A percentile compares a stretch with the other conserved stretches of the same genome.
These are phyloP conservation scores for Microdochium nivale DNA, from an alignment of 2,329 filamentous ascomycete genomes.

Conservation along the genomic window DNA sequence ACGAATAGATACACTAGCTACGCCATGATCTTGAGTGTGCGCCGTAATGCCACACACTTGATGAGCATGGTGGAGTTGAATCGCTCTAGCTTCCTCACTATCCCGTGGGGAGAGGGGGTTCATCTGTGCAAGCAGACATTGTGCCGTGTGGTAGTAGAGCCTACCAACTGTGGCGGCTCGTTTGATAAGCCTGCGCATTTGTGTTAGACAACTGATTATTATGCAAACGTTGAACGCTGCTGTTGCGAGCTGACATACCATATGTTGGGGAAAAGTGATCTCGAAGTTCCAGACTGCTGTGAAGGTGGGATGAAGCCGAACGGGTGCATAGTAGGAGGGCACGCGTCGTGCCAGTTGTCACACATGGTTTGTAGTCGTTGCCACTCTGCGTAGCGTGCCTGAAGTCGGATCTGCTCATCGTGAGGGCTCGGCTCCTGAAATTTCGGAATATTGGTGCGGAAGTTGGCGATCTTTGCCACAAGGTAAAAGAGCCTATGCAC, in stretches of 20 bases:
- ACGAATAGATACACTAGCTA: conserved; percentile 70
- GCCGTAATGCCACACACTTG: conserved; percentile 86
- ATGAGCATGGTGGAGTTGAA: conserved; percentile 67
- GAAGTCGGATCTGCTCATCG: conserved; percentile 54
- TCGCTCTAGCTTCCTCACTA: conserved; percentile 57
- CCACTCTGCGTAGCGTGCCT: conserved; percentile 68
- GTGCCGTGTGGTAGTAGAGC: conserved; percentile 82
- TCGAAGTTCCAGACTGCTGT: conserved; percentile 39
- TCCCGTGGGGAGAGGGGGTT: conserved; percentile 60
- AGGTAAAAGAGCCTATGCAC: conserved; percentile 84
- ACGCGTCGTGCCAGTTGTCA: conserved; percentile 70
- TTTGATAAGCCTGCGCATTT: conserved; percentile 60
- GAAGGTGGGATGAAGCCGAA: conserved; percentile 67
- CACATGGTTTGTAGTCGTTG: conserved; percentile 69
- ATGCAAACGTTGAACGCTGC: neutral
- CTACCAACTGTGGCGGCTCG: conserved; percentile 72
- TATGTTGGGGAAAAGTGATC: conserved; percentile 76
- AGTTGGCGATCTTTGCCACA: conserved; percentile 79
- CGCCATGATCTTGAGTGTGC: conserved; percentile 71
- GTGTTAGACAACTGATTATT: neutral
- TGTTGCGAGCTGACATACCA: conserved; percentile 46
- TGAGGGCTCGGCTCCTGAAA: conserved; percentile 51
- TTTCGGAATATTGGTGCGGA: conserved; percentile 60
- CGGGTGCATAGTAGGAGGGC: conserved; percentile 81
- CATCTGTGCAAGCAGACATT: conserved; percentile 71